Base-by-base conservation (phyloP, 805 yeast genomes). In the Yarrowia sp. region DNA sequence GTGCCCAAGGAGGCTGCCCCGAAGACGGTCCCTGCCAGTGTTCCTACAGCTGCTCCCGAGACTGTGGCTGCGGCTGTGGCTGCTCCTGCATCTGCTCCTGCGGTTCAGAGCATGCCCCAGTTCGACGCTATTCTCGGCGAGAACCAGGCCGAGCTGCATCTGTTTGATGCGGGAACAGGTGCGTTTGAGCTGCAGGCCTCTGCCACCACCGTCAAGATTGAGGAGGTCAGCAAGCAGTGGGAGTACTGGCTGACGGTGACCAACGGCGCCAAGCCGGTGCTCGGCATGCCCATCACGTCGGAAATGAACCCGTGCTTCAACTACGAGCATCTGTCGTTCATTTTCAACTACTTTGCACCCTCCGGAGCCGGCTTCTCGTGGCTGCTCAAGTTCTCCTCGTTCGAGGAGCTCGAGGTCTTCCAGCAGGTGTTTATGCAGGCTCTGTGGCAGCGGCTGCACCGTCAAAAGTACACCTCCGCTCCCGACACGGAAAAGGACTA, bases 281-380 rank as follows among this genome's bases (percentile, higher is more conserved):
- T 85, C 5, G 83, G 82, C 1, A 73, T 80, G 4, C 72, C 72
- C 3, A 72, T 88, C 22, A 72, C 78, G 11, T 79, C 83, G 12
- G 79, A 80, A 30, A 76, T 90, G 75, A 85, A 82, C 70, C 90
- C 95, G 1, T 79, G 82, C n/a, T 86, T 89, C 72, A 85, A 86
- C 71, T 80, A 78, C 67, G 85, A 81, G 66, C 76, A 81, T 33
- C 68, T 74, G 14, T 80, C 89, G 0, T 88, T 91, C 68, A 81
- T 88, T 14, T 91, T 90, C 80, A 88, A 89, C 72, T 80, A 83
- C 67, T 76, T 75, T 28, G 69, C 76, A 4, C 80, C 73, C 6
- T 74, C 70, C 49, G 73, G 74, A 2, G 70, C 73, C 0, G 81
- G 85, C 0, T 77, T 80, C 26, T 86, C 96, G 1, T 89, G 88